Conservation (phyloP, 78 protist species). For the Dictyostelium citrinum region DNA sequence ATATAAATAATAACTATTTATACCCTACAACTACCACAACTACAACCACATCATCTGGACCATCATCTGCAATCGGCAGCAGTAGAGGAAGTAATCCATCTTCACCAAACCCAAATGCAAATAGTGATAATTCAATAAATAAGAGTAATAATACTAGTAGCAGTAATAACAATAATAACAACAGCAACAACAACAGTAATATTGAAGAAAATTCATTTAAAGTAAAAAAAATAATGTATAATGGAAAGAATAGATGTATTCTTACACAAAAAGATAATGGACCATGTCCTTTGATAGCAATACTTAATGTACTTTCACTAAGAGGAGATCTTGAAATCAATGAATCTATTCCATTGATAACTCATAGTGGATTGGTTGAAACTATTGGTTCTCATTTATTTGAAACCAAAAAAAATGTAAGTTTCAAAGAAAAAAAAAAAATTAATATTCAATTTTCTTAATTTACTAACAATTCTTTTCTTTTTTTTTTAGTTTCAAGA, state of each 20-base stretch:
- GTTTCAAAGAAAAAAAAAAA: neutral
- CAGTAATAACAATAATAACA: neutral
- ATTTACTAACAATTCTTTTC: neutral
- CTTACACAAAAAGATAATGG: constrained; percentile 78
- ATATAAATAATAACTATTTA: neutral
- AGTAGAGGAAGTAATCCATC: neutral
- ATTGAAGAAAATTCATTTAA: neutral
- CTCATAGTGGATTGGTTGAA: constrained; percentile 24
- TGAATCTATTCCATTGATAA: neutral
- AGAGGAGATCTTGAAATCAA: constrained; percentile 32
- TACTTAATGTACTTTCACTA: constrained; percentile 30
- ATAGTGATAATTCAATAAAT: neutral
- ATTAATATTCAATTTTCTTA: too few relatives aligned
- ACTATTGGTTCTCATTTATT: constrained; percentile 43
- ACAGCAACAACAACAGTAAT: neutral
- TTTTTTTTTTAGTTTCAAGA: neutral
- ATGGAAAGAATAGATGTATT: constrained; percentile 19
- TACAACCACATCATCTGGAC: neutral
- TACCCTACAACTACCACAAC: neutral
- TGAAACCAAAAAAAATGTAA: constrained; percentile 36
- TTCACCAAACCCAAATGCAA: neutral
- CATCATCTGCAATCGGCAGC: neutral
- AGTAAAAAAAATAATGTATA: constrained; percentile 3
- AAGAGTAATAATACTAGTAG: neutral
- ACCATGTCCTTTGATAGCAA: constrained; percentile 82